Base-by-base conservation (phyloP, 2,329 filamentous ascomycete species). In the Fusarium pilosicola region DNA sequence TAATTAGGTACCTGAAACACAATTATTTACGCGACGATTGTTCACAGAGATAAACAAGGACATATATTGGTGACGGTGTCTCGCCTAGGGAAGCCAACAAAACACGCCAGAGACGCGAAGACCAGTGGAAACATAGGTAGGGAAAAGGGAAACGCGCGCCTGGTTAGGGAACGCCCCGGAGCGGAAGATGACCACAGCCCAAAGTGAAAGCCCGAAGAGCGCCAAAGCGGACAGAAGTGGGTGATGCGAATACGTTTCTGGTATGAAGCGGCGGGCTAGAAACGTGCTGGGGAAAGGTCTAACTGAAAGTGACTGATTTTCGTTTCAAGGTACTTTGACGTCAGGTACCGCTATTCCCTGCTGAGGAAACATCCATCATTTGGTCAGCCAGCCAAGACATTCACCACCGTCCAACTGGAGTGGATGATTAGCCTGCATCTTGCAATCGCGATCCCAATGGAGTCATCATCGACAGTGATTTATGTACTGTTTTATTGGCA, bases 211-310 rank as follows among this genome's bases (percentile, higher is more conserved):
- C 63, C 65, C 56, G 48, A 71, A 67, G 66, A 75, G 71, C 55
- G 75, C 74, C 66, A 75, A 74, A 75, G 67, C 67, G 75, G 75
- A 75, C 74, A 76, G 71, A 70, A 68, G 75, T 74, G 74, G 65
- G 61, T 68, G 71, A 67, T 75, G 72, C 75, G 67, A 65, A 67
- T 76, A 77, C 75, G 75, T 70, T 77, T 77, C 75, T 71, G 75
- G 75, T 67, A 76, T 76, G 58, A 65, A 74, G 74, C 59, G 62
- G 57, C 62, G 55, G 44, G 71, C 75, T 77, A 68, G 64, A 72
- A 70, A 74, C 72, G 60, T 77, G 68, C 74, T 62, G 70, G 71
- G 73, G 60, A 71, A 57, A 71, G 55, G 51, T 62, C 71, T 68
- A 74, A 70, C 65, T 70, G 52, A n/a, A 72, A 73, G 59, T 66